Conservation (phyloP, 2,329 filamentous ascomycete species). For the Trichoderma pleuroti region DNA sequence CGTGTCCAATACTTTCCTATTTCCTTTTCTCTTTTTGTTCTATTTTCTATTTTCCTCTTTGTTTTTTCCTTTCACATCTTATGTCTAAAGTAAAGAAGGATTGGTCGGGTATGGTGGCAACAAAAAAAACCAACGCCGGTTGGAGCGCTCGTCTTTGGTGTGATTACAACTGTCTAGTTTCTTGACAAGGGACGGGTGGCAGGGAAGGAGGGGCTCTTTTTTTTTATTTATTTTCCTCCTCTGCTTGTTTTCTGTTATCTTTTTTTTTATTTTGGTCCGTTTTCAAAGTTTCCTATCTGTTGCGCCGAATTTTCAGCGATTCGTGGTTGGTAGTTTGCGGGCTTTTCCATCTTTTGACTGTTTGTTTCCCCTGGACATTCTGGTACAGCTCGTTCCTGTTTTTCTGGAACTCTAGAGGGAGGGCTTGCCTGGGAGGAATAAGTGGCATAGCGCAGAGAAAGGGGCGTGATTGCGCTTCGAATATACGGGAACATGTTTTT, state of each 20-base stretch:
- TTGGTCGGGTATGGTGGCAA: conserved; percentile 16
- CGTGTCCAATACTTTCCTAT: not conserved
- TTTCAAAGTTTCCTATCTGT: conserved; percentile 6
- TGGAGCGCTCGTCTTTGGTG: conserved; percentile 18
- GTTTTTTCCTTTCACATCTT: conserved; percentile 17
- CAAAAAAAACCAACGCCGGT: conserved; percentile 13
- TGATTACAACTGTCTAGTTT: conserved; percentile 18
- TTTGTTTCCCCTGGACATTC: not conserved
- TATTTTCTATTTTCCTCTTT: conserved; percentile 13
- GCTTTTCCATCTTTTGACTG: conserved; percentile 4
- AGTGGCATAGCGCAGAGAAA: conserved; percentile 5
- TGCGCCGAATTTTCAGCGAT: conserved; percentile 18
- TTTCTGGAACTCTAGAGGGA: not conserved
- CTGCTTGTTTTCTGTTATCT: too few species aligned
- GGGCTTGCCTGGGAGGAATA: not conserved
- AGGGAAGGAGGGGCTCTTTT: conserved; percentile 5
- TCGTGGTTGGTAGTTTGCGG: conserved; percentile 18
- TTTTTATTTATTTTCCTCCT: too few species aligned
- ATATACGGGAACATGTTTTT: conserved; percentile 15
- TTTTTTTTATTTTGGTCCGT: too few species aligned
- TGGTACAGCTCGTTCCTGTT: conserved; percentile 1
- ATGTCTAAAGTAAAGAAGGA: conserved; percentile 17
- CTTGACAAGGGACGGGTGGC: conserved; percentile 11
- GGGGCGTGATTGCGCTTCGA: conserved; percentile 2
- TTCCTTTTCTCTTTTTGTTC: not conserved